Evolutionary conservation across 1,284 basidiomycete species (phyloP), one percentile per base, ranked within the genome.

Genomic region (Malassezia sp.): DNA sequence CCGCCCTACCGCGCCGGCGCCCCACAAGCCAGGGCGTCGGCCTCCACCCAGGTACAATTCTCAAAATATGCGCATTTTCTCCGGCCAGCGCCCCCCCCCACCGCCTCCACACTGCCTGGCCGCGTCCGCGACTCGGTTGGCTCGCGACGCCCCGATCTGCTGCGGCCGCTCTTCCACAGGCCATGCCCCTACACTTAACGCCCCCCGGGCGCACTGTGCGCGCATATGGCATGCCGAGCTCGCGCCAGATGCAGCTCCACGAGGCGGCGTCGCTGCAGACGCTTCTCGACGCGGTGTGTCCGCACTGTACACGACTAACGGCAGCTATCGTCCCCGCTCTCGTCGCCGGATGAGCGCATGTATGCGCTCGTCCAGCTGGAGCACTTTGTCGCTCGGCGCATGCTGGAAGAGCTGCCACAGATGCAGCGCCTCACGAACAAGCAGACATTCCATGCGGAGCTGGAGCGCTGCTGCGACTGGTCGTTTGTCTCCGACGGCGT

Each of bases 361-460:
- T 50, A 45, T 29, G 48, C 48, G 11, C 34, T 50, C 4, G 48
- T 50, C 14, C 39, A 50, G 27, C 48, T 50, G 15, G 48, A 50
- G 39, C 48, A 50, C 29, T 38, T 38, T 26, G 32, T 50, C 8
- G 43, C 48, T 8, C 17, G 45, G 17, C 48, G 48, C 29, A 40
- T 49, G 15, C 27, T 49, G 9, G 31, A 35, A 4, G 27, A 24
- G 3, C 21, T 49, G 12, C 46, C 40, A 15, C 20, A 38, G 9
- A 23, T 49, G 9, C 14, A 44, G 31, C 42, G 27, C 27, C 36
- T 27, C 26, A 42, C 41, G 17, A 17, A 34, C 8, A 42, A 49
- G 30, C n/a, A 24, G 24, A 35, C 36, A 11, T 49, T 42, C n/a
- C 30, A 29, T 34, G 27, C 21, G 9, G 17, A 44, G 30, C 4